phyloP scores from a whole-genome alignment of 257 asterid genomes.

The Paraleonurus japonicus region DNA sequence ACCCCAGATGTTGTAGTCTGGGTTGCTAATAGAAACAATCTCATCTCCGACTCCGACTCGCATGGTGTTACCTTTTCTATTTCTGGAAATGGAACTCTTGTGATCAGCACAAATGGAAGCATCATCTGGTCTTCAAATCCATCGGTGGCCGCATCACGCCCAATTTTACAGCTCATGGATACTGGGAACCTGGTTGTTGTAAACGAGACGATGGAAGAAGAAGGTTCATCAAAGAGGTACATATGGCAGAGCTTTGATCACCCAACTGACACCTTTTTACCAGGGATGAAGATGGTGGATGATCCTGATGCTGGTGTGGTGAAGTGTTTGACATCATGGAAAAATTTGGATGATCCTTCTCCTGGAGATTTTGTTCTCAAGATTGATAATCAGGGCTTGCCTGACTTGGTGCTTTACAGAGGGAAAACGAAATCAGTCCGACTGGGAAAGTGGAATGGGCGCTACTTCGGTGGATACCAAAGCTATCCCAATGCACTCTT shows the following conservation, averaged over 20 bases:
- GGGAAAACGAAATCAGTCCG: not conserved
- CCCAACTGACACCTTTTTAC: not conserved
- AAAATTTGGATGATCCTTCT: not conserved
- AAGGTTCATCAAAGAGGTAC: not conserved
- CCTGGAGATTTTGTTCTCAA: not conserved
- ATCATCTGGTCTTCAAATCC: no score
- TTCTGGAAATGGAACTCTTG: no score
- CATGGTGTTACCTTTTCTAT: no score
- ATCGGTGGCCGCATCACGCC: not conserved
- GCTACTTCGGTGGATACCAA: not conserved
- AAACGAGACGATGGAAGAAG: not conserved
- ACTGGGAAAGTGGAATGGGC: not conserved
- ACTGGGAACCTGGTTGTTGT: not conserved
- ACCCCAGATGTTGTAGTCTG: no score
- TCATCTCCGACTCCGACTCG: no score
- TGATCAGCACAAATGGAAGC: no score
- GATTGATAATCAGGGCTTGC: not conserved
- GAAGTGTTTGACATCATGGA: not conserved
- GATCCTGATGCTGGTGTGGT: not conserved
- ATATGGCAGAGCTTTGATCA: not conserved
- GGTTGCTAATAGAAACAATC: no score
- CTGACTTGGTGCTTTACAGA: not conserved
- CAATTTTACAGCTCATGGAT: not conserved
- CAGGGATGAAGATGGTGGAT: not conserved
- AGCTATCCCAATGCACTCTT: not conserved